Percentiles rank a stretch among this genome's conserved stretches.
Evolutionary conservation across 2,329 filamentous ascomycete genomes (phyloP).

Genomic region (Didymella lethalis): DNA sequence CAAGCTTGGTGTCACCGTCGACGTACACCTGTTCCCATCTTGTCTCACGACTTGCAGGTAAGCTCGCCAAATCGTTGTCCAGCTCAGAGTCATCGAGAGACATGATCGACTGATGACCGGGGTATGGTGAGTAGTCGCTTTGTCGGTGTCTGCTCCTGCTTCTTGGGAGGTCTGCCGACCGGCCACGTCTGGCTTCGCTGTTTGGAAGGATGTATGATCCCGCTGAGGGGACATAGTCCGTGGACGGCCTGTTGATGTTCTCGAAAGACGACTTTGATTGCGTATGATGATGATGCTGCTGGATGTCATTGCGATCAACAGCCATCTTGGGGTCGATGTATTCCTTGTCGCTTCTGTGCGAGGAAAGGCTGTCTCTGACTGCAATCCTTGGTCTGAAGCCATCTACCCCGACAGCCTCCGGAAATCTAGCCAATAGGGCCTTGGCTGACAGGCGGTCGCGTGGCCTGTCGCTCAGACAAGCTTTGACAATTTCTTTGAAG

Average conservation of each 20-base stretch:
- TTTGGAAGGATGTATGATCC: slow-evolving; percentile 54
- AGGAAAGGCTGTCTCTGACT: slow-evolving; percentile 48
- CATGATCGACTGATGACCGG: slow-evolving; percentile 48
- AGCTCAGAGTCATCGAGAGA: slow-evolving; percentile 50
- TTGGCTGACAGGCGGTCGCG: slow-evolving; percentile 76
- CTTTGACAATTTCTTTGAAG: slow-evolving; percentile 77
- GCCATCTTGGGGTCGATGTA: slow-evolving; percentile 58
- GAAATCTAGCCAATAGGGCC: slow-evolving; percentile 64
- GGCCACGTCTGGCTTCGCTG: slow-evolving; percentile 33
- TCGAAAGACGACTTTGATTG: slow-evolving; percentile 44
- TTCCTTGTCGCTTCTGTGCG: slow-evolving; percentile 55
- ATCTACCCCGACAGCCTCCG: slow-evolving; percentile 30
- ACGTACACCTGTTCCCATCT: slow-evolving; percentile 52
- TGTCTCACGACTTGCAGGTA: slow-evolving; percentile 46
- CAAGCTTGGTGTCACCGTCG: slow-evolving; percentile 50
- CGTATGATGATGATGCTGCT: slow-evolving; percentile 38
- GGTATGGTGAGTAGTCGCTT: slow-evolving; percentile 49
- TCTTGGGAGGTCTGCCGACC: slow-evolving; percentile 31
- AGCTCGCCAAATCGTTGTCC: slow-evolving; percentile 46
- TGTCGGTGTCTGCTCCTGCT: slow-evolving; percentile 39
- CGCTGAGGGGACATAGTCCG: slow-evolving; percentile 55
- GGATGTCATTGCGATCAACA: slow-evolving; percentile 56
- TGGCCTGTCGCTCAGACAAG: slow-evolving; percentile 79
- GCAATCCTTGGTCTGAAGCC: slow-evolving; percentile 26
- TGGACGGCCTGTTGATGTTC: slow-evolving; percentile 47